phyloP scores from a whole-genome alignment of 768 basidiomycete species.

The Candolleomyces aberdarensis region DNA sequence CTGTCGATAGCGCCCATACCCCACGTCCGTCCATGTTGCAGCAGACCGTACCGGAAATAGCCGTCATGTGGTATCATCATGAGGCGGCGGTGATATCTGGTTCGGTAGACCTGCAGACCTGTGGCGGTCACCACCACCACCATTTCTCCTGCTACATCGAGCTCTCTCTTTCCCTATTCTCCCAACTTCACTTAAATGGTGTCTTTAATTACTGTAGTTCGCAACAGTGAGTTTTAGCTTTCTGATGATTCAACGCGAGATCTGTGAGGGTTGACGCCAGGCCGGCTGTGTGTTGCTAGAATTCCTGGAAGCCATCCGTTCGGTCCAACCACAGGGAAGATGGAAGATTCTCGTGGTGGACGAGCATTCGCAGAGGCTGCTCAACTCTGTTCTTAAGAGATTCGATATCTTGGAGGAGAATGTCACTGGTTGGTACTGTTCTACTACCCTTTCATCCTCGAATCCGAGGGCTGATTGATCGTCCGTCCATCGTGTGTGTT shows the following conservation, averaged over 20 bases:
- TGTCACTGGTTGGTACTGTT: slow-evolving; percentile 76
- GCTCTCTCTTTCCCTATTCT: neutral
- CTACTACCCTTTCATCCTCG: neutral
- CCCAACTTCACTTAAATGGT: slow-evolving; percentile 24
- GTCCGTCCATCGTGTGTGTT: neutral
- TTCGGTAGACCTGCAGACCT: no score
- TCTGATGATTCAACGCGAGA: neutral
- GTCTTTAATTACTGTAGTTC: slow-evolving; percentile 41
- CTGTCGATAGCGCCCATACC: neutral
- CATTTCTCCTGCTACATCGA: no score
- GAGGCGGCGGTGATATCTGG: neutral
- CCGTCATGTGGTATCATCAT: neutral
- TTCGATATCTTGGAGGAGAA: slow-evolving; percentile 95
- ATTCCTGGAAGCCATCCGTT: slow-evolving; percentile 84
- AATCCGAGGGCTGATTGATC: neutral
- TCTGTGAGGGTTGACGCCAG: neutral
- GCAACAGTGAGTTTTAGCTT: slow-evolving; percentile 36
- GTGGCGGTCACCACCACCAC: no score
- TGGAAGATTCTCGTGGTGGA: slow-evolving; percentile 99
- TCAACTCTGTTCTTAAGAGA: slow-evolving; percentile 85
- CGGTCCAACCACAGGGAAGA: slow-evolving; percentile 78
- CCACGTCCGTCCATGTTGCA: neutral
- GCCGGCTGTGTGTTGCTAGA: slow-evolving; percentile 39
- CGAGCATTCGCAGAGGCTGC: slow-evolving; percentile 80
- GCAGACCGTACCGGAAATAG: neutral